Conservation (phyloP, 1,139 yeast genomes). For the Chernovozyma aurita region DNA sequence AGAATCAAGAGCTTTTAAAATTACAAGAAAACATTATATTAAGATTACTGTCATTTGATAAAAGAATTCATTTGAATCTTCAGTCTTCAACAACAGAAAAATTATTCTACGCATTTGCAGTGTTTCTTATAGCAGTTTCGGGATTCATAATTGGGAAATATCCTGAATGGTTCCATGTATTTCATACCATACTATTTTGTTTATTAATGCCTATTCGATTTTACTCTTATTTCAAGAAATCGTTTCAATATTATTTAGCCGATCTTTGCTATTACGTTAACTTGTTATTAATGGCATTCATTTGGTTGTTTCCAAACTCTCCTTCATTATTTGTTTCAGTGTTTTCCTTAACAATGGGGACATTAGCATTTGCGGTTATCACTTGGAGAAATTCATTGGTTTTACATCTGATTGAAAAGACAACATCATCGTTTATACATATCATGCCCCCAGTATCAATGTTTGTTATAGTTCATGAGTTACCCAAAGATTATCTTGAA, state of each 20-base stretch:
- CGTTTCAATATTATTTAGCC: constrained; percentile 84
- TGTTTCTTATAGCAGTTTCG: constrained; percentile 61
- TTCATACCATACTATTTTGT: constrained; percentile 60
- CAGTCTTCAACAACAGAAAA: constrained; percentile 70
- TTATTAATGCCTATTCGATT: constrained; percentile 80
- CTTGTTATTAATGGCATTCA: constrained; percentile 56
- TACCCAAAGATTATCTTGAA: constrained; percentile 51
- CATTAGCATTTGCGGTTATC: constrained; percentile 87
- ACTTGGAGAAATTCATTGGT: constrained; percentile 96
- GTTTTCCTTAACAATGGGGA: constrained; percentile 84
- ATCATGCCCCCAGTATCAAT: constrained; percentile 85
- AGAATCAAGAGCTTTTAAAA: constrained; percentile 21
- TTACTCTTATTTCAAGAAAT: constrained; percentile 73
- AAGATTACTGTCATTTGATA: constrained; percentile 54
- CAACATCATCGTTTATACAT: constrained; percentile 90
- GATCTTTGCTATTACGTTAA: constrained; percentile 94
- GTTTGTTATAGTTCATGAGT: constrained; percentile 81
- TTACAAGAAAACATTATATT: constrained; percentile 32
- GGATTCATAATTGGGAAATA: constrained; percentile 77
- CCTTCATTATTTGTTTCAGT: constrained; percentile 71
- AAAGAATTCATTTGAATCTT: constrained; percentile 46
- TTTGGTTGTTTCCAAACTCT: constrained; percentile 82
- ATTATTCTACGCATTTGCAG: constrained; percentile 70
- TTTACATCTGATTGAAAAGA: constrained; percentile 85
- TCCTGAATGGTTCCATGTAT: constrained; percentile 73